A percentile compares a stretch with the other conserved stretches of the same genome.
phyloP scores from a whole-genome alignment of 2,329 filamentous ascomycete genomes.

The Septoria petroselini region DNA sequence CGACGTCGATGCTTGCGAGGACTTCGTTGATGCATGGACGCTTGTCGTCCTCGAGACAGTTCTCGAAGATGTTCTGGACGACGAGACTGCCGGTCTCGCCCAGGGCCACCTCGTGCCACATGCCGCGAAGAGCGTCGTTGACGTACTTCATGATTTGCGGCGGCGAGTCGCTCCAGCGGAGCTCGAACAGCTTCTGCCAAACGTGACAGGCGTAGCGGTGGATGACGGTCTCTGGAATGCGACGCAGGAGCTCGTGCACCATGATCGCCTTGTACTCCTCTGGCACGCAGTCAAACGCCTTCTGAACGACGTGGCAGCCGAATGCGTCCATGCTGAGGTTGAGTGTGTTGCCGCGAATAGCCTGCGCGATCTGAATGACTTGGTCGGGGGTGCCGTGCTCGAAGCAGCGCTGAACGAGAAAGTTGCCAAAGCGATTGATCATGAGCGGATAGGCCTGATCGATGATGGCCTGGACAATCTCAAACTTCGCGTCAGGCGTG shows the following conservation, averaged over 20 bases:
- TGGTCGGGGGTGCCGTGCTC: conserved; percentile 96
- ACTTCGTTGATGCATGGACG: conserved; percentile 97
- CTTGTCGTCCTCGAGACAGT: conserved; percentile 98
- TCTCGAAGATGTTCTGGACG: conserved; percentile 99
- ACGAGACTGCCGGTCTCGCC: conserved; percentile 97
- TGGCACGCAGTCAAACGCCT: conserved; percentile 95
- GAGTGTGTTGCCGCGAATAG: conserved; percentile 89
- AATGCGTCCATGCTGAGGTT: conserved; percentile 98
- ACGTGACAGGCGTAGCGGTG: conserved; percentile 98
- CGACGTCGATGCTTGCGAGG: conserved; percentile 88
- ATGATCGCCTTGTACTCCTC: conserved; percentile 98
- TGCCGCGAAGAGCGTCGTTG: conserved; percentile 88
- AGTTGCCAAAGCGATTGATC: conserved; percentile 98
- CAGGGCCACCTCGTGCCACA: conserved; percentile 98
- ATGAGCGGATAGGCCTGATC: conserved; percentile 92
- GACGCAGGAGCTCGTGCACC: conserved; percentile 94
- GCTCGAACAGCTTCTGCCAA: conserved; percentile 98
- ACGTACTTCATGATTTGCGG: conserved; percentile 99
- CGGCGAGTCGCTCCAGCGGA: conserved; percentile 90
- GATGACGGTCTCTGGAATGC: conserved; percentile 96
- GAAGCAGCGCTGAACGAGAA: conserved; percentile 96
- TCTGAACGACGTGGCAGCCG: conserved; percentile 96
- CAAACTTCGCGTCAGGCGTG: conserved; percentile 90
- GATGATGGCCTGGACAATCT: conserved; percentile 95
- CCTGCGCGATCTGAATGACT: conserved; percentile 88